Base-by-base conservation (phyloP, 805 yeast genomes). In the Yamadazyma phyllophila region DNA sequence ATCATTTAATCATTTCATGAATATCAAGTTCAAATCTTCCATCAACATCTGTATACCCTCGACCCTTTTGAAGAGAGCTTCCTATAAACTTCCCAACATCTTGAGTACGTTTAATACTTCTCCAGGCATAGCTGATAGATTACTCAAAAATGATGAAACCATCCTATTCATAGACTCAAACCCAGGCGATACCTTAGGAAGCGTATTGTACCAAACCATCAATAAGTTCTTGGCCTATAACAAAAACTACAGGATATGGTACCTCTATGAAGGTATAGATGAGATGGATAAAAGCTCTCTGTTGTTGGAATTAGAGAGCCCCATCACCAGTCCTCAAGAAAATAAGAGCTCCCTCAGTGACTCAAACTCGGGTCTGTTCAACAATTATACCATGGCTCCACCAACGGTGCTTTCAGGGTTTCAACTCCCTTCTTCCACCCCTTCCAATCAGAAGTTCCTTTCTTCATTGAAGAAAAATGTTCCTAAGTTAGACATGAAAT, bases 21-120 rank as follows among this genome's bases (percentile, higher is more conserved):
- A 52, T 7, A 54, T 65, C 26, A 65, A 68, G 43, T 45, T 74
- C 12, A 49, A 46, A 11, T 48, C 57, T 20, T 55, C 78, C 15
- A 50, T 66, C 47, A 71, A 72, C 49, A 55, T 71, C 13, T 73
- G 77, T 49, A 56, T 73, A 11, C 78, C 78, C 9, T 64, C 76
- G 2, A 74, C 78, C 1, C 60, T 74, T 20, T 52, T 74, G 27
- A 72, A 72, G 49, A 51, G 78, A 41, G 59, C 57, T 34, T 61
- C 69, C 26, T 67, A 65, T 43, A 62, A 57, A 41, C 49, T 74
- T 27, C 47, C 50, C 6, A 65, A 65, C 26, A 61, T 73, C 16
- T 46, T 73, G 20, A 60, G 62, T 30, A 56, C 70, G 7, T 60
- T 63, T 48, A 61, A 57, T 34, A 52, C 67, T 26, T 54, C 66